phyloP scores from a whole-genome alignment of 805 yeast species.

The Limtongia smithiae region DNA sequence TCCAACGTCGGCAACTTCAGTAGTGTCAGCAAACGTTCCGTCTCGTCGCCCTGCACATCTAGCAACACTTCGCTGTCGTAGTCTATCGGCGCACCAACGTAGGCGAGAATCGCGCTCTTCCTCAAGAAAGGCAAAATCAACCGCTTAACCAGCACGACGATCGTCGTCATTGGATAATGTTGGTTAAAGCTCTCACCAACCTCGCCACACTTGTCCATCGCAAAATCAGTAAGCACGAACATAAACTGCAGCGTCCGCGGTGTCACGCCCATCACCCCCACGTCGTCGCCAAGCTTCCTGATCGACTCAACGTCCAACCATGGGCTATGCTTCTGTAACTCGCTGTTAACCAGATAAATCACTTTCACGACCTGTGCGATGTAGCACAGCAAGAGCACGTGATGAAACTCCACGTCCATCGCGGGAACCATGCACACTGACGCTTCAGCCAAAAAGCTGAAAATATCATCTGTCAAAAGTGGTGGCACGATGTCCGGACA shows the following conservation, averaged over 20 bases:
- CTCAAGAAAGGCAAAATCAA: slow-evolving; percentile 63
- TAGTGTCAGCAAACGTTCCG: slow-evolving; percentile 50
- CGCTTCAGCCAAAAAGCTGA: slow-evolving; percentile 38
- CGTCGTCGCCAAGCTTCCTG: slow-evolving; percentile 1
- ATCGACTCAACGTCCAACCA: slow-evolving; percentile 11
- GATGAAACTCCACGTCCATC: slow-evolving; percentile 46
- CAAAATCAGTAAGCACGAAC: slow-evolving; percentile 3
- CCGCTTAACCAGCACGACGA: slow-evolving; percentile 20
- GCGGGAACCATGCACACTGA: slow-evolving; percentile 45
- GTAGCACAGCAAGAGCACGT: slow-evolving; percentile 49
- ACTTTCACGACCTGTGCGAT: slow-evolving; percentile 53
- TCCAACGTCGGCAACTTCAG: slow-evolving; percentile 42
- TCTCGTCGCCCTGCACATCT: slow-evolving; percentile 43
- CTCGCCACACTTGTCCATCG: slow-evolving; percentile 9
- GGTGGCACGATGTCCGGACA: slow-evolving; percentile 23
- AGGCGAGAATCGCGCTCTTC: slow-evolving; percentile 54
- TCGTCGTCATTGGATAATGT: slow-evolving; percentile 4
- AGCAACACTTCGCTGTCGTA: slow-evolving; percentile 36
- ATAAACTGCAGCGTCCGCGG: background rate
- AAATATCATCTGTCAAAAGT: slow-evolving; percentile 34
- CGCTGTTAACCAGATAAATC: slow-evolving; percentile 30
- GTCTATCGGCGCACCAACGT: slow-evolving; percentile 50
- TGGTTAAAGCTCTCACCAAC: background rate
- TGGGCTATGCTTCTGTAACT: background rate
- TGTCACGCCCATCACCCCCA: background rate